phyloP scores from a whole-genome alignment of 2,329 filamentous ascomycete genomes.

The Aspergillus sergii region DNA sequence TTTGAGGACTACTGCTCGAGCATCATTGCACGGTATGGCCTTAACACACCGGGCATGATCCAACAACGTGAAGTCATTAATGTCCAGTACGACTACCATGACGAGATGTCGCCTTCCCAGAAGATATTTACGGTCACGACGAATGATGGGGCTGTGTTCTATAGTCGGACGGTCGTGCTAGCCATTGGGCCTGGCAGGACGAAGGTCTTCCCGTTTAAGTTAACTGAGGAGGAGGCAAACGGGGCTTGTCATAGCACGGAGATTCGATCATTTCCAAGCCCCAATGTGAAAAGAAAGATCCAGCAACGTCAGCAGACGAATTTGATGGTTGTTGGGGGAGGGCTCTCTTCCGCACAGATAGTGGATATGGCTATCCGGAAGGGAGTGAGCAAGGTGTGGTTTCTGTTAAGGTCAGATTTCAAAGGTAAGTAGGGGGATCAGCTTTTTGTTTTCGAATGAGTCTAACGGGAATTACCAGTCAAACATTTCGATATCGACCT shows the following conservation, averaged over 20 bases:
- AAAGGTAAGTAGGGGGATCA: slow-evolving; percentile 40
- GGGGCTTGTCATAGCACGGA: slow-evolving; percentile 67
- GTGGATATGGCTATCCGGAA: slow-evolving; percentile 66
- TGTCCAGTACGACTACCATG: slow-evolving; percentile 60
- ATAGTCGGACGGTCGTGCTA: slow-evolving; percentile 66
- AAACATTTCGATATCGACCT: slow-evolving; percentile 80
- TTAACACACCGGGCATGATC: slow-evolving; percentile 57
- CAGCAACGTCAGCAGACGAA: slow-evolving; percentile 56
- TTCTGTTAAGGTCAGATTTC: slow-evolving; percentile 64
- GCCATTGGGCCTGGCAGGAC: slow-evolving; percentile 70
- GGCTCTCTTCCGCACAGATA: slow-evolving; percentile 75
- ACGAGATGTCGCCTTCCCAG: slow-evolving; percentile 45
- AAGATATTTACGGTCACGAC: slow-evolving; percentile 69
- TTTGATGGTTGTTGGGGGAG: slow-evolving; percentile 72
- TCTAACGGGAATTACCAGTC: slow-evolving; percentile 38
- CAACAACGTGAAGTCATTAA: slow-evolving; percentile 62
- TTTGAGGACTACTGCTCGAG: slow-evolving; percentile 65
- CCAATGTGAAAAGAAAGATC: slow-evolving; percentile 57
- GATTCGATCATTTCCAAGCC: slow-evolving; percentile 61
- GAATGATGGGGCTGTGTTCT: slow-evolving; percentile 53
- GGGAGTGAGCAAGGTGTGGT: slow-evolving; percentile 69
- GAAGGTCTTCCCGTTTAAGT: slow-evolving; percentile 52
- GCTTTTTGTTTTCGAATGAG: not conserved
- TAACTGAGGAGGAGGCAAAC: slow-evolving; percentile 43
- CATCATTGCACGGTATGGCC: slow-evolving; percentile 60